phyloP scores from a whole-genome alignment of 371 early-diverging fungal genomes.

The Blastocladiella emersonii region DNA sequence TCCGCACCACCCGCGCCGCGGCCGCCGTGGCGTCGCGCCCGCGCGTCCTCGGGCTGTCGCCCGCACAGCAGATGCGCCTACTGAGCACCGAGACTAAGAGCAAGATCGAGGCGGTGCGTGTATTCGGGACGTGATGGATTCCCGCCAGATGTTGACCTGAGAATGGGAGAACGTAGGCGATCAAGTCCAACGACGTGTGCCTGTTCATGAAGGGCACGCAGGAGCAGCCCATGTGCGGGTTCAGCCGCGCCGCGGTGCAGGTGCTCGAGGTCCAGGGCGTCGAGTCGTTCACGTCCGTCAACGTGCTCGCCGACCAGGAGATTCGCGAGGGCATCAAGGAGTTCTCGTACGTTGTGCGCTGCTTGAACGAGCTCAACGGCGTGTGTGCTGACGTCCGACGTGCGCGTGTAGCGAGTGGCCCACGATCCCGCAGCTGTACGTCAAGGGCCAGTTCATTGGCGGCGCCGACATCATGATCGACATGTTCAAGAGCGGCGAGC shows the following conservation, averaged over 20 bases:
- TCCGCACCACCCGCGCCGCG: too few species aligned
- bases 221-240: constrained; percentile 82
- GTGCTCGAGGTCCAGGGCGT: constrained; percentile 77
- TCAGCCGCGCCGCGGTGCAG: constrained; percentile 80
- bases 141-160: too few species aligned
- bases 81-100: too few species aligned
- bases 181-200: constrained; percentile 52
- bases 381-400: not conserved
- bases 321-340: constrained; percentile 86
- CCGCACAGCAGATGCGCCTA: too few species aligned
- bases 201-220: constrained; percentile 96
- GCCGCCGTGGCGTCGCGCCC: too few species aligned
- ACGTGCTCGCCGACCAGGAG: constrained; percentile 79
- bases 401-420: constrained; percentile 60
- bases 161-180: constrained; percentile 44
- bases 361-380: too few species aligned
- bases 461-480: constrained; percentile 89
- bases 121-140: too few species aligned
- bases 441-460: constrained; percentile 93
- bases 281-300: constrained; percentile 58
- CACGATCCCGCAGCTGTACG: constrained; percentile 95
- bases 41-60: too few species aligned
- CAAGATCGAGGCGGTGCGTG: too few species aligned
- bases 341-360: constrained; percentile 52
- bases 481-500: constrained; percentile 84